A percentile compares a stretch with the other conserved stretches of the same genome.
Conservation (phyloP, 164 flowering plant genomes). For the Annona cherimola region DNA sequence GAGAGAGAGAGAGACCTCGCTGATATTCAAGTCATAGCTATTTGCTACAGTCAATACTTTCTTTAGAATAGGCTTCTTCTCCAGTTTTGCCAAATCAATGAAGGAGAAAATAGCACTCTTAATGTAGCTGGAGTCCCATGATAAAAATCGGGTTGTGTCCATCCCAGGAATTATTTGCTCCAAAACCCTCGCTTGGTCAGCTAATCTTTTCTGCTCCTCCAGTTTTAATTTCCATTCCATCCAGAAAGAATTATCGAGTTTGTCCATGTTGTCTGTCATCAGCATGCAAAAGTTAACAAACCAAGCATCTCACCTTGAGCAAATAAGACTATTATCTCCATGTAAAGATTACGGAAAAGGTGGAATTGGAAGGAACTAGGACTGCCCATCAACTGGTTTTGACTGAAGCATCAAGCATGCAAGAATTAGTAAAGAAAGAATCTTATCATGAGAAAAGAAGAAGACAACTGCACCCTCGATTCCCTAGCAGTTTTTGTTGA, state of each 20-base stretch:
- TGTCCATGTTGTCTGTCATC: conserved; percentile 41
- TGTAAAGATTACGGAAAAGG: too few species aligned
- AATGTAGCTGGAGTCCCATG: conserved; percentile 70
- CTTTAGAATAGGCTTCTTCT: conserved; percentile 65
- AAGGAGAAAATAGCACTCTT: conserved; percentile 46
- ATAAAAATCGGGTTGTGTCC: conserved; percentile 69
- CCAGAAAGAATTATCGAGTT: conserved; percentile 82
- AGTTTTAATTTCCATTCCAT: conserved; percentile 86
- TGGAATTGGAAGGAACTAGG: too few species aligned
- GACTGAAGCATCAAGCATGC: background rate
- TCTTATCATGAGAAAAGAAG: background rate
- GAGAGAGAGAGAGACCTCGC: conserved; percentile 38
- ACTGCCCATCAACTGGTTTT: too few species aligned
- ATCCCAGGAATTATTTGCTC: conserved; percentile 89
- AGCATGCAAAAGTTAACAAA: conserved; percentile 4
- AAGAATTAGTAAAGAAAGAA: background rate
- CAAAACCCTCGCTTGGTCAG: conserved; percentile 68
- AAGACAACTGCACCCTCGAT: background rate
- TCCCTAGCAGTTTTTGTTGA: too few species aligned
- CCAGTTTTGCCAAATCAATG: conserved; percentile 61
- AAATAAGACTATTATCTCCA: background rate
- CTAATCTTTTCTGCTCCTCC: conserved; percentile 70
- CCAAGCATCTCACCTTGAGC: background rate
- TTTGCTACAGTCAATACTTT: conserved; percentile 54
- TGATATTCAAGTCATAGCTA: conserved; percentile 55